These are phyloP conservation scores for Zygosaccharomyces sapae DNA, from an alignment of 1,139 yeast species.

Conservation along the genomic window DNA sequence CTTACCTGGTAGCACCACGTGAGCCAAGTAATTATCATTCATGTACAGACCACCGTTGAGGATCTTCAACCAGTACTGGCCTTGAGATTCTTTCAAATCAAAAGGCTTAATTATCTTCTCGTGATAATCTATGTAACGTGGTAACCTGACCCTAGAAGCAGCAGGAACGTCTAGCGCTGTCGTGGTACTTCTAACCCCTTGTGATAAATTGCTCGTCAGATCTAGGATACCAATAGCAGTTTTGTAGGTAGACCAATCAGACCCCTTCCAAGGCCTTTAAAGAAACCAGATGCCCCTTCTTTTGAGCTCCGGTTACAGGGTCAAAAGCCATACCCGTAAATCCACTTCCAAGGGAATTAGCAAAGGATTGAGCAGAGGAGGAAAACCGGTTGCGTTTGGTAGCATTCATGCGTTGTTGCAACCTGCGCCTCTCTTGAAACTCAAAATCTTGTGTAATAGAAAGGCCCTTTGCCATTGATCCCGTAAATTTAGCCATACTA, in stretches of 20 bases:
- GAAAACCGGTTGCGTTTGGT: constrained; percentile 89
- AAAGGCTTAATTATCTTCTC: constrained; percentile 65
- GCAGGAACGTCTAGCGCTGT: constrained; percentile 83
- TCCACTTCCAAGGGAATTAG: constrained; percentile 84
- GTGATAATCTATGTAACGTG: constrained; percentile 68
- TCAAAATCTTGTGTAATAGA: constrained; percentile 81
- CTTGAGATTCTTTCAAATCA: constrained; percentile 83
- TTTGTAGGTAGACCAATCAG: constrained; percentile 92
- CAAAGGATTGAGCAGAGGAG: constrained; percentile 82
- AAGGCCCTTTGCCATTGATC: constrained; percentile 90
- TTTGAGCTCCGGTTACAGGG: constrained; percentile 82
- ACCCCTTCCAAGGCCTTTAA: constrained; percentile 94
- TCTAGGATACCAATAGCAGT: constrained; percentile 95
- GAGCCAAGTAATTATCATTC: constrained; percentile 77
- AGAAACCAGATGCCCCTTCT: constrained; percentile 89
- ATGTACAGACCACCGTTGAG: constrained; percentile 76
- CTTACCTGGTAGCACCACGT: constrained; percentile 73
- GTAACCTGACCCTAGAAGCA: constrained; percentile 74
- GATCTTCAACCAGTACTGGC: constrained; percentile 86
- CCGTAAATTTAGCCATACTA: constrained; percentile 87
- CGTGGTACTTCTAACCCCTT: constrained; percentile 89
- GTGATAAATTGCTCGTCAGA: constrained; percentile 87
- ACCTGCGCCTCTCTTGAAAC: constrained; percentile 77
- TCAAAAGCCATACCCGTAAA: constrained; percentile 85
- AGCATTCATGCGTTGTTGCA: constrained; percentile 71